Evolutionary conservation across 306 rosid genomes (phyloP).

Genomic region (Begonia peltatifolia): DNA sequence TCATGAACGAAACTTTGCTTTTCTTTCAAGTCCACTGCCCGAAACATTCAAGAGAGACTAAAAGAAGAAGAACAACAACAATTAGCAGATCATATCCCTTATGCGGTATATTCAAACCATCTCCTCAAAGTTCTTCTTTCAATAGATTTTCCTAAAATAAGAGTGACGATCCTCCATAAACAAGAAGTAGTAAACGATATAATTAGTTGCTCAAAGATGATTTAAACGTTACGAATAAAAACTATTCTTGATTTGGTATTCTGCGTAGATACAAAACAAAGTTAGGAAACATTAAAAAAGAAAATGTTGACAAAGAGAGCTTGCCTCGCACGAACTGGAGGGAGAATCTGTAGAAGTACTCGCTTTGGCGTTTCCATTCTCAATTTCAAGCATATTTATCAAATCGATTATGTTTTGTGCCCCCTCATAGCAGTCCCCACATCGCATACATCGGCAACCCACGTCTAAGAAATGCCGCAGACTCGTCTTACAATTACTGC

Average conservation of each 20-base stretch:
- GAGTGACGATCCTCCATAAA: too few species aligned
- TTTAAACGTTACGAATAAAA: too few species aligned
- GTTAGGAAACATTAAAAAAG: too few species aligned
- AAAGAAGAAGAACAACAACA: not conserved
- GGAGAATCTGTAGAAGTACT: conserved; percentile 10
- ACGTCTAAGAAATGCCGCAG: conserved; percentile 26
- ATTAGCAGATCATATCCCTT: not conserved
- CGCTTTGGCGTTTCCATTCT: conserved; percentile 9
- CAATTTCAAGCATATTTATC: conserved; percentile 30
- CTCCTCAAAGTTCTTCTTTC: too few species aligned
- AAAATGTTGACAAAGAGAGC: conserved; percentile 17
- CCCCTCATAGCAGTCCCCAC: conserved; percentile 62
- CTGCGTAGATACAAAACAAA: not conserved
- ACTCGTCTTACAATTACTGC: conserved; percentile 55
- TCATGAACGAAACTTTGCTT: conserved; percentile 12
- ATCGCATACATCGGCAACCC: conserved; percentile 73
- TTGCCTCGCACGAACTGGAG: conserved; percentile 56
- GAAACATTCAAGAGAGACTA: conserved; percentile 41
- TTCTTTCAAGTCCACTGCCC: conserved; percentile 22
- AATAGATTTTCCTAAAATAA: too few species aligned
- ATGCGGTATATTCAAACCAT: too few species aligned
- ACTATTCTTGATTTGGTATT: not conserved
- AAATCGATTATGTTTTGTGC: conserved; percentile 40
- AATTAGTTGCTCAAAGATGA: too few species aligned
- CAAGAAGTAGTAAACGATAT: too few species aligned